Base-by-base conservation (phyloP, 2,329 filamentous ascomycete genomes). In the Tolypocladium ophioglossoides region DNA sequence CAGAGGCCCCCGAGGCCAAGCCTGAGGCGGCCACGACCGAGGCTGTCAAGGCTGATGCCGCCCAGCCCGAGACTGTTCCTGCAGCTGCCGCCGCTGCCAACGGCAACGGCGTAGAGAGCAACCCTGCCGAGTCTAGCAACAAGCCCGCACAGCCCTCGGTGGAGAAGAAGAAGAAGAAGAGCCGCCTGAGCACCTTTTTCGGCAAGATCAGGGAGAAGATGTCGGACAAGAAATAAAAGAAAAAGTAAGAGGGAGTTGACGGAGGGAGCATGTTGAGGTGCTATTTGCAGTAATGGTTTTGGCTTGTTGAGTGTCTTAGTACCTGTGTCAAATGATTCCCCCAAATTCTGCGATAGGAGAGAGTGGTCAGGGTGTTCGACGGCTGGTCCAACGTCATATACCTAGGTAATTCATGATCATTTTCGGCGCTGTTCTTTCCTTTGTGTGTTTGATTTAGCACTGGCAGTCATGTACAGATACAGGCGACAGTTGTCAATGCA, bases 161-260 rank as follows among this genome's bases (percentile, higher is more conserved):
- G 53, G 70, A 73, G 18, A 76, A 82, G 52, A 83, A 81, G 72
- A 87, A 86, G 76, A 85, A 84, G 76, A 84, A 83, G 74, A 75
- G 80, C 68, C 77, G 84, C 53, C 62, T 85, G 56, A 86, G 83
- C 69, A 71, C 77, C 52, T 78, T 87, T 62, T 80, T 87, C 65
- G 73, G 70, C 69, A 82, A 79, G 72, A 63, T 82, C 63, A 78
- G 77, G 70, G 65, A 71, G 61, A 81, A 72, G 69, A 59, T 73
- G 54, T 65, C 67, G 49, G 65, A 68, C 54, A 64, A 67, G 61
- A 64, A 65, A 52, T 65, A 57, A 51, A 57, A 48, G 54, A 35
- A 50, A 50, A 22, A 16, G 38, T 24, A 37, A 52, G 47, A 50
- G 55, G 53, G 57, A 37, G 52, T 40, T 20, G 47, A 50, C 50